Base-by-base conservation (phyloP, 805 yeast genomes). In the Saccharomyces eubayanus region DNA sequence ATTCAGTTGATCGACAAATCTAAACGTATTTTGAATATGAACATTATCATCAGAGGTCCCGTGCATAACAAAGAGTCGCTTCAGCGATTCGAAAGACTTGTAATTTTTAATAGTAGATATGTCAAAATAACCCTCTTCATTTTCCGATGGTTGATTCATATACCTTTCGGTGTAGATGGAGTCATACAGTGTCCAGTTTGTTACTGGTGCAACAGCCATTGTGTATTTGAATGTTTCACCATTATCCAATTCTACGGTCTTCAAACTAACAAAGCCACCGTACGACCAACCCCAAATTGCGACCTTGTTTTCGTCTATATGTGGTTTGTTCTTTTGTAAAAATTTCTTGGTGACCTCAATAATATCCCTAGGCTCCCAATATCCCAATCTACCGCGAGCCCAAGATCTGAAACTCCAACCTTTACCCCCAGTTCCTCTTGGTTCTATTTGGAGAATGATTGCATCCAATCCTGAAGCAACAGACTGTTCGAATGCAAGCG, bases 221-320 rank as follows among this genome's bases (percentile, higher is more conserved):
- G 92, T 94, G 63, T 78, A 87, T 56, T 83, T 82, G 73, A 87
- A 87, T 0, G 77, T 75, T 8, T 78, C 68, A 5, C 87, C 84
- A 12, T 67, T 62, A 63, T 87, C 95, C 49, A 72, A 75, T 66
- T 87, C 95, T 31, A 87, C 65, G 0, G 91, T 85, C 65, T 87
- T 87, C 51, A 87, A 69, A 0, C 92, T 83, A 8, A 84, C 75
- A 63, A 84, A 87, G 0, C 92, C 96, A 53, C 96, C 96, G 67
- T 86, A 87, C 0, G 91, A 84, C 91, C 94, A 87, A 14, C 96
- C 96, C 91, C 94, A 87, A 41, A 87, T 77, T 0, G 89, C 88
- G 3, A 85, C 80, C 53, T 73, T 73, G 1, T 76, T 72, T 2
- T 60, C 60, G 63, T 86, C 85, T 20, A 87, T 75, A 55, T 77